A percentile compares a stretch with the other conserved stretches of the same genome.
Evolutionary conservation across 139 green algal genomes (phyloP).

Genomic region (Chlamydomonas sp.): DNA sequence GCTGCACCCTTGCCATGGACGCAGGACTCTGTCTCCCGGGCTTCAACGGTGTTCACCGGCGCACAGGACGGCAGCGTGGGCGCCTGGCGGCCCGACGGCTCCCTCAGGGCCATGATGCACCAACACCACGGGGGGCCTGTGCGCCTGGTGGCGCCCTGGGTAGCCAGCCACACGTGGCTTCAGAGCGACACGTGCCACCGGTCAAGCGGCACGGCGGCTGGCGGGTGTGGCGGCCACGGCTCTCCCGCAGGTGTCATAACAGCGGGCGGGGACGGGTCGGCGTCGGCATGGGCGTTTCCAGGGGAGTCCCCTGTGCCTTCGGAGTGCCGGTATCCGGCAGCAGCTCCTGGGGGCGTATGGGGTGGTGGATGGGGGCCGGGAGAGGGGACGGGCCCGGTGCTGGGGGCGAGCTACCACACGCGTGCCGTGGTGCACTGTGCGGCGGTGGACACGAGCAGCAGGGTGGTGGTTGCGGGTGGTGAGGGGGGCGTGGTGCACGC

Average conservation of each 20-base stretch:
- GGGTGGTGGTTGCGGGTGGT: constrained; percentile 2
- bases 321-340: too few relatives aligned
- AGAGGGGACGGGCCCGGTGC: neutral
- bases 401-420: neutral
- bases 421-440: neutral
- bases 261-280: too few relatives aligned
- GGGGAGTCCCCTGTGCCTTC: too few relatives aligned
- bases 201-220: neutral
- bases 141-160: neutral
- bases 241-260: too few relatives aligned
- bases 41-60: neutral
- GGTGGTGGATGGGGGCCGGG: too few relatives aligned
- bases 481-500: constrained; percentile 25
- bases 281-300: too few relatives aligned
- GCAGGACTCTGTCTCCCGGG: too few relatives aligned
- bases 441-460: constrained; percentile 11
- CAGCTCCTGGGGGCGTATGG: too few relatives aligned
- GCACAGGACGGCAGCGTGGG: constrained; percentile 18
- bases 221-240: too few relatives aligned
- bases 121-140: constrained; percentile 9
- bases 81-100: constrained; percentile 3
- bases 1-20: too few relatives aligned
- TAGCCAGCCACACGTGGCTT: neutral
- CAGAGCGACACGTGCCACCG: neutral
- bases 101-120: neutral